Evolutionary conservation across 208 protist genomes (phyloP).

Genomic region (Acanthamoeba lenticulata): DNA sequence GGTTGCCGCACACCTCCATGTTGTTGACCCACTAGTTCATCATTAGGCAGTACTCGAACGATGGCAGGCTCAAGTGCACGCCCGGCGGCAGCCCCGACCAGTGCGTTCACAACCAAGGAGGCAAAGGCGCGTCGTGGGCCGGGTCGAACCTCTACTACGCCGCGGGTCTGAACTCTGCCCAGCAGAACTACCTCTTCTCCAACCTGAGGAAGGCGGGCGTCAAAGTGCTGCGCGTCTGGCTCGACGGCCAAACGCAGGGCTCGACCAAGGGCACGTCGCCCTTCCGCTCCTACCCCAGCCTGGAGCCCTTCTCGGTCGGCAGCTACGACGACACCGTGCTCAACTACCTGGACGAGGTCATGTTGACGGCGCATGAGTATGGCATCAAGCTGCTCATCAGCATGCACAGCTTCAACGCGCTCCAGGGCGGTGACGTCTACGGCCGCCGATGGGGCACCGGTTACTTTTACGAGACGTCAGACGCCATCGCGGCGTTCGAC

Average conservation of each 20-base stretch:
- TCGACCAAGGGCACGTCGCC: conserved; percentile 27
- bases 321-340: conserved; percentile 19
- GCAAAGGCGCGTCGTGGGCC: neutral
- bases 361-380: neutral
- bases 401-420: conserved; percentile 19
- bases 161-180: neutral
- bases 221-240: conserved; percentile 21
- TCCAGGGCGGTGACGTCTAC: neutral
- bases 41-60: neutral
- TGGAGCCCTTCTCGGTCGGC: conserved; percentile 3
- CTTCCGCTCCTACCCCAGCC: neutral
- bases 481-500: neutral
- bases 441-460: neutral
- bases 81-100: neutral
- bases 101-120: neutral
- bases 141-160: conserved; percentile 7
- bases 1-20: neutral
- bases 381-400: conserved; percentile 1
- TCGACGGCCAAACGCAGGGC: neutral
- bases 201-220: neutral
- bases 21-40: neutral
- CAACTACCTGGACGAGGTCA: neutral
- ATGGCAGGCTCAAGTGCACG: neutral
- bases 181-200: conserved; percentile 21
- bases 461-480: neutral